Conservation (phyloP, 2,329 filamentous ascomycete genomes). For the Ophiostoma perfectum region DNA sequence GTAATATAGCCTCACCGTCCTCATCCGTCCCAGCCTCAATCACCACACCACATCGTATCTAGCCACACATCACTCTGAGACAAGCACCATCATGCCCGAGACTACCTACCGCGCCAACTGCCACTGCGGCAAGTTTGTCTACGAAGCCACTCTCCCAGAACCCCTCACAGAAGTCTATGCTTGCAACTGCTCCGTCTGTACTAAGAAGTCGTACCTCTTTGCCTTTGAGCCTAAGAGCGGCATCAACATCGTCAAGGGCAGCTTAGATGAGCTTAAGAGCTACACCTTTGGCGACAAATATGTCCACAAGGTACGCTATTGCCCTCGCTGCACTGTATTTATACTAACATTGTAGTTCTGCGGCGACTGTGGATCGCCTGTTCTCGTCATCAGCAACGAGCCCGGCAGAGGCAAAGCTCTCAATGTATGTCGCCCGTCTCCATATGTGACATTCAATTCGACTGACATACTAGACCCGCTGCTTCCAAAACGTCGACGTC, state of each 20-base stretch:
- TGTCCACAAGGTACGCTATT: slow-evolving; percentile 38
- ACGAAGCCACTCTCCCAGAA: slow-evolving; percentile 49
- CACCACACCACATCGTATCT: background rate
- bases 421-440: slow-evolving; percentile 34
- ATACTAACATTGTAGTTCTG: slow-evolving; percentile 42
- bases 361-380: slow-evolving; percentile 43
- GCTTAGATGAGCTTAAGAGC: slow-evolving; percentile 35
- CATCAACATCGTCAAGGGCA: slow-evolving; percentile 46
- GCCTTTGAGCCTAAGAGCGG: slow-evolving; percentile 32
- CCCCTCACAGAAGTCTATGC: slow-evolving; percentile 47
- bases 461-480: slow-evolving; percentile 34
- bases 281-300: slow-evolving; percentile 42
- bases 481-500: slow-evolving; percentile 43
- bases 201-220: slow-evolving; percentile 44
- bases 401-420: slow-evolving; percentile 29
- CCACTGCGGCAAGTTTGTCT: slow-evolving; percentile 52
- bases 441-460: background rate
- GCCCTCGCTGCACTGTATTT: background rate
- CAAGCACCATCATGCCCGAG: slow-evolving; percentile 25
- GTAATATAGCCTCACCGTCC: background rate
- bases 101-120: slow-evolving; percentile 50
- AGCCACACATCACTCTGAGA: background rate
- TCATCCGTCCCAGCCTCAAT: background rate
- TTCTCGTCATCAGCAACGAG: slow-evolving; percentile 33
- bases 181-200: slow-evolving; percentile 65